Evolutionary conservation across 2,329 filamentous ascomycete genomes (phyloP).

Genomic region (Neonectria coccinea): DNA sequence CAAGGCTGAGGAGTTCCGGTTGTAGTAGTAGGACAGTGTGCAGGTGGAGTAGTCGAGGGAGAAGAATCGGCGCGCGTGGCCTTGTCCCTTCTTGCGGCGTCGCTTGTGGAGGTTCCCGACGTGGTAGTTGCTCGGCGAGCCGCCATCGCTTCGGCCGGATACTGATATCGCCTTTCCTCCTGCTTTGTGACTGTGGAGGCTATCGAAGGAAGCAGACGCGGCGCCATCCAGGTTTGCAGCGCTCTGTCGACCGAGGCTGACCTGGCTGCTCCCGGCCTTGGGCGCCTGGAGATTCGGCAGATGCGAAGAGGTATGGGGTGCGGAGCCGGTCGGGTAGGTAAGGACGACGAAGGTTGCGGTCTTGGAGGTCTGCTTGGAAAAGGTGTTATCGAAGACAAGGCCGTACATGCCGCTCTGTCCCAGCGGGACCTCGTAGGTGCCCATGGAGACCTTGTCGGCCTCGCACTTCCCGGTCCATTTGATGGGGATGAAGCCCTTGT

Average conservation of each 20-base stretch:
- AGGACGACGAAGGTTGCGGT: slow-evolving; percentile 94
- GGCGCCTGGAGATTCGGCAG: slow-evolving; percentile 68
- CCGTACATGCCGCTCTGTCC: slow-evolving; percentile 93
- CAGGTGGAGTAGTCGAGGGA: slow-evolving; percentile 94
- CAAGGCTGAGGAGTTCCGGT: slow-evolving; percentile 90
- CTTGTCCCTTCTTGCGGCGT: slow-evolving; percentile 91
- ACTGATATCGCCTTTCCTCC: slow-evolving; percentile 61
- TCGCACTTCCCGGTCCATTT: slow-evolving; percentile 96
- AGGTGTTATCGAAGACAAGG: slow-evolving; percentile 98
- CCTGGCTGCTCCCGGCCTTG: slow-evolving; percentile 57
- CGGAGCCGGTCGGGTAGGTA: slow-evolving; percentile 87
- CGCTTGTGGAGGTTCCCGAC: slow-evolving; percentile 90
- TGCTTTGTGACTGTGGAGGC: slow-evolving; percentile 65
- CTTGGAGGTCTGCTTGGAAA: slow-evolving; percentile 95
- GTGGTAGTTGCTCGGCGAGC: slow-evolving; percentile 70
- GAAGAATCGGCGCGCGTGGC: slow-evolving; percentile 93
- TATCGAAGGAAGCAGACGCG: slow-evolving; percentile 69
- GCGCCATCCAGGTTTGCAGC: slow-evolving; percentile 59
- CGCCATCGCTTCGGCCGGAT: slow-evolving; percentile 64
- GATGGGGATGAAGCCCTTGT: slow-evolving; percentile 76
- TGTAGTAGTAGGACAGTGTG: slow-evolving; percentile 96
- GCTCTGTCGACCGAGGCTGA: slow-evolving; percentile 62
- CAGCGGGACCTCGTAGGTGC: slow-evolving; percentile 81
- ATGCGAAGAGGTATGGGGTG: slow-evolving; percentile 80
- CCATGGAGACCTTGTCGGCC: slow-evolving; percentile 93